Evolutionary conservation across 805 yeast species (phyloP), one percentile per base, ranked within the genome.

Genomic region (Komagataella mondaviorum): DNA sequence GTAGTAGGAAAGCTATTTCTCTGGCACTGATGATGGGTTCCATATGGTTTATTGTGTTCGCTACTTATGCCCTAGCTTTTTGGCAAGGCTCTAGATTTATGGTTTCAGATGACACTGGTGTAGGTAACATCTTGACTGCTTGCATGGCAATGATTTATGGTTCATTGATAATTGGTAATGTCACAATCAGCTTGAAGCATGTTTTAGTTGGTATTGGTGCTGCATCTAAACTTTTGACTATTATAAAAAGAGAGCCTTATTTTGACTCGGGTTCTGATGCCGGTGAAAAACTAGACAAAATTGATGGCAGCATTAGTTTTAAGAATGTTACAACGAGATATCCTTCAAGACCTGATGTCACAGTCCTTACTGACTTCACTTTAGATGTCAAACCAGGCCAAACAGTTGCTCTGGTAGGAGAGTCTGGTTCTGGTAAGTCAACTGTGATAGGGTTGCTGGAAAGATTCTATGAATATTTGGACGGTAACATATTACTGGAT

Each of bases 401-500:
- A 52, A 69, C 77, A 0, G 69, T 85, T 20, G 93, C 87, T 0
- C 64, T 93, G 1, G 78, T 83, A 2, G 99, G 99, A 0, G 80
- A 77, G 44, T 87, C 97, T 2, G 99, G 99, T 0, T 76, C 84
- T 14, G 99, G 99, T 0, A 93, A 93, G 64, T 85, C 96, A 0
- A 88, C 98, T 0, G 55, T 91, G 1, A 65, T 80, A 0, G 69
- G 73, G 1, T 57, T 90, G 10, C 55, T 90, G 0, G 63, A 81
- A 1, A 68, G 83, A 49, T 63, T 90, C 1, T 79, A 80, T 54
- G 62, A 62, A 1, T 66, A 71, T 2, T 56, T 64, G 3, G 56
- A 65, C 0, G 74, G 78, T 0, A 50, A 66, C 0, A 65, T 84
- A 1, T 58, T 60, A 7, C 54, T 85, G 6, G 76, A 72, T 45